These are phyloP conservation scores for Heliamphora ciliata DNA, from an alignment of 179 eudicot species.

Conservation along the genomic window DNA sequence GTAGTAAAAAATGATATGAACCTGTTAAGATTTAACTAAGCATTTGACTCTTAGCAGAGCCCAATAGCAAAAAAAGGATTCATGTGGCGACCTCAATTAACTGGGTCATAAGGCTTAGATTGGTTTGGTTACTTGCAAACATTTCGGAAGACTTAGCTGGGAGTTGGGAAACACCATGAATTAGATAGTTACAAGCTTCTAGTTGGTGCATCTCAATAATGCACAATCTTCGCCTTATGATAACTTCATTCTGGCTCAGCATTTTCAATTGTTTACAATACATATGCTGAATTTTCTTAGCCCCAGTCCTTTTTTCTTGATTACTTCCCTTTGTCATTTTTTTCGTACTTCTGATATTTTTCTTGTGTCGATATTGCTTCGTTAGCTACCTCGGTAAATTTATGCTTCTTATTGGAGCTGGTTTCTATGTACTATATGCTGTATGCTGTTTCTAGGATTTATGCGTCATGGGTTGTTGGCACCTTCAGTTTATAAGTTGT, in stretches of 20 bases:
- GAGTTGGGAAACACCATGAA: not conserved
- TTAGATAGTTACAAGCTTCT: not conserved
- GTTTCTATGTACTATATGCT: not conserved
- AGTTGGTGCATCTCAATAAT: not conserved
- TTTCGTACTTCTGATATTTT: not conserved
- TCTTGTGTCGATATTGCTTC: not conserved
- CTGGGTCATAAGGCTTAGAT: too few relatives aligned
- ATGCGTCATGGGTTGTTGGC: not conserved
- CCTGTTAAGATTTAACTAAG: too few relatives aligned
- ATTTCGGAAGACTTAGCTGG: not conserved
- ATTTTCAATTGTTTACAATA: not conserved
- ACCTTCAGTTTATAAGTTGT: not conserved
- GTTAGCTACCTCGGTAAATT: not conserved
- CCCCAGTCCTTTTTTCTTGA: not conserved
- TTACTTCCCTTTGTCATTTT: not conserved
- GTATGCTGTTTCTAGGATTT: not conserved
- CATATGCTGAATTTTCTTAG: not conserved
- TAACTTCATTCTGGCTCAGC: not conserved
- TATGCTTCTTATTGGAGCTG: not conserved
- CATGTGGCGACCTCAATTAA: too few relatives aligned
- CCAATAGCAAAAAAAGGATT: too few relatives aligned
- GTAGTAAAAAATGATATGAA: too few relatives aligned
- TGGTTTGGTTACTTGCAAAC: not conserved
- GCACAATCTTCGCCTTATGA: not conserved
- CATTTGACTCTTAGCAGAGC: too few relatives aligned